Base-by-base conservation (phyloP, 2,329 filamentous ascomycete genomes). In the Fusarium sterilihyphosum region DNA sequence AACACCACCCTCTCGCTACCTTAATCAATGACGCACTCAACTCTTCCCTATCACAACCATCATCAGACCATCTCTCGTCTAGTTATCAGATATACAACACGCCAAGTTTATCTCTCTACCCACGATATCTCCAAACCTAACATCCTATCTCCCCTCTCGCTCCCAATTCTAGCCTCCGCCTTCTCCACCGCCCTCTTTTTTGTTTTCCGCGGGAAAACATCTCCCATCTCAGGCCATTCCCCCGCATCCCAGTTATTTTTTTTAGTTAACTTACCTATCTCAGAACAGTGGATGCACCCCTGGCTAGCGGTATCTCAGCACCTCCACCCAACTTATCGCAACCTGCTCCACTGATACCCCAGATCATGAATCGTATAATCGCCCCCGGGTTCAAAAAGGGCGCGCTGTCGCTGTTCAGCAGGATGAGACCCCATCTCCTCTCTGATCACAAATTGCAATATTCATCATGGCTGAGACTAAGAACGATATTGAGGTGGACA, bases 351-450 rank as follows among this genome's bases (percentile, higher is more conserved):
- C 52, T 62, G 40, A 35, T 77, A 68, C 76, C 76, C 76, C 76
- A 38, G 76, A 77, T 71, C 70, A 64, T 72, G 76, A 70, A 73
- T 70, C 71, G 62, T 59, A 44, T 62, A 69, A 62, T 68, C 65
- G 46, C 56, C 58, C 54, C 60, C 53, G 59, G 63, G 58, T 63
- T 74, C 72, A 73, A 75, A 77, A 77, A 74, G 53, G 71, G 54
- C 40, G 20, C 13, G 38, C 29, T 22, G 61, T 56, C 73, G 52
- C 64, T 49, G 17, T 10, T 37, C 35, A 37, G 35, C 17, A 37
- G 3, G 29, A 26, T 38, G 59, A 40, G 65, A 26, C 26, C 10
- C 8, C 33, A 18, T 52, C 29, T 59, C 46, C 67, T 49, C 35
- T 24, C 35, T 31, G 52, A 41, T 41, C 31, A 37, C 20, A 35